Evolutionary conservation across 306 rosid genomes (phyloP).

Genomic region (Medicago lupulina): DNA sequence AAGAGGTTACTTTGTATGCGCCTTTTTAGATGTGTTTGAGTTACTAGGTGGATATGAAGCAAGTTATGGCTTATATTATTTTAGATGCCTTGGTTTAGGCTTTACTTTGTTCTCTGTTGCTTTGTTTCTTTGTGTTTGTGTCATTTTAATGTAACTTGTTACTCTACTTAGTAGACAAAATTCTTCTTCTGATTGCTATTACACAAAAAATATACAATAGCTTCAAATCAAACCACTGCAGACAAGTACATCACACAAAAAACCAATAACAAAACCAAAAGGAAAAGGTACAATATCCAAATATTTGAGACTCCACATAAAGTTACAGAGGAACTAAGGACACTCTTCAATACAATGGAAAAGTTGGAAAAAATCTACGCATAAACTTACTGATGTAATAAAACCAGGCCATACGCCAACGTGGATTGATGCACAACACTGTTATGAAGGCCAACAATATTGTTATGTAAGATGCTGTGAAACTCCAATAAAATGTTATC

Average conservation of each 20-base stretch:
- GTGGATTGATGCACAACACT: neutral
- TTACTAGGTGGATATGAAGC: no score
- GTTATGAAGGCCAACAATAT: neutral
- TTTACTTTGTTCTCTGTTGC: no score
- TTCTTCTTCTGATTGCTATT: no score
- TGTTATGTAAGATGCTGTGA: neutral
- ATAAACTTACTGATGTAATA: neutral
- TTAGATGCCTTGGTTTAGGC: no score
- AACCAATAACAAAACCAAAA: neutral
- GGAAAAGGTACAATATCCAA: neutral
- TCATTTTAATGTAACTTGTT: no score
- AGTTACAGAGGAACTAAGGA: neutral
- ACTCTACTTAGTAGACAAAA: no score
- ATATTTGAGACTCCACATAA: neutral
- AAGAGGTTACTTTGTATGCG: no score
- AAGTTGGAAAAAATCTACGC: neutral
- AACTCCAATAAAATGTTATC: slow-evolving; percentile 5
- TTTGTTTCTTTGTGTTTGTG: no score
- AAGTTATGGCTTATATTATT: no score
- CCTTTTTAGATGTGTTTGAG: no score
- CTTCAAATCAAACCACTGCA: neutral
- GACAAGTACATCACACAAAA: neutral
- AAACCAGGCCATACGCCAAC: slow-evolving; percentile 10
- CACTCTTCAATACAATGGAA: neutral
- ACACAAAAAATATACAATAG: neutral